These are phyloP conservation scores for Xylaria sp. DNA, from an alignment of 495 filamentous ascomycete species.

Conservation along the genomic window DNA sequence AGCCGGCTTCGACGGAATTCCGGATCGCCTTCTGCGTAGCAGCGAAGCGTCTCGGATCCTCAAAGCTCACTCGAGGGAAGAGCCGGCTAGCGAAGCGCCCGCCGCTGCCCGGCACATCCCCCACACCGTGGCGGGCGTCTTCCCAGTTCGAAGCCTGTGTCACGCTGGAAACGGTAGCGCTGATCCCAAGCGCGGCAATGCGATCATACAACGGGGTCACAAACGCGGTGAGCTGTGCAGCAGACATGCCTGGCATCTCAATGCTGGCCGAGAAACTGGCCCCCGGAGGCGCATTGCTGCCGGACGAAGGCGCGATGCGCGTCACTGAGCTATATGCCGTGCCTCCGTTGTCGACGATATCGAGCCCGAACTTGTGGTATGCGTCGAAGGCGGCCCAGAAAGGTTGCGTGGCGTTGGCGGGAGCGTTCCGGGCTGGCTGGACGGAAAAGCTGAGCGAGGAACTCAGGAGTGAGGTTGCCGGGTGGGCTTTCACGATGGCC, in stretches of 20 bases:
- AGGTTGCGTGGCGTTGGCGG: constrained; percentile 9
- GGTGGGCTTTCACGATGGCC: constrained; percentile 48
- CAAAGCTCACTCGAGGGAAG: constrained; percentile 55
- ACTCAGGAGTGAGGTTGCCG: constrained; percentile 36
- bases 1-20: constrained; percentile 46
- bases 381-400: constrained; percentile 41
- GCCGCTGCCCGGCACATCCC: constrained; percentile 35
- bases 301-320: constrained; percentile 22
- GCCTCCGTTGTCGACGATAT: constrained; percentile 37
- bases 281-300: constrained; percentile 30
- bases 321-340: constrained; percentile 40
- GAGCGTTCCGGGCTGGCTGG: constrained; percentile 48
- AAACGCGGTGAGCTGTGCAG: constrained; percentile 44
- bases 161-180: constrained; percentile 32
- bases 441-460: constrained; percentile 40
- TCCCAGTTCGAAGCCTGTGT: constrained; percentile 36
- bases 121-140: constrained; percentile 22
- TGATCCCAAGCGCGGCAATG: constrained; percentile 40
- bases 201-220: constrained; percentile 54
- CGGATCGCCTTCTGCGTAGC: constrained; percentile 49
- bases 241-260: constrained; percentile 41
- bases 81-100: constrained; percentile 55
- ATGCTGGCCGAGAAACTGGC: constrained; percentile 38
- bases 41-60: constrained; percentile 40
- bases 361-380: constrained; percentile 39